Base-by-base conservation (phyloP, 371 early-diverging fungal species). In the Mucor piriformis region DNA sequence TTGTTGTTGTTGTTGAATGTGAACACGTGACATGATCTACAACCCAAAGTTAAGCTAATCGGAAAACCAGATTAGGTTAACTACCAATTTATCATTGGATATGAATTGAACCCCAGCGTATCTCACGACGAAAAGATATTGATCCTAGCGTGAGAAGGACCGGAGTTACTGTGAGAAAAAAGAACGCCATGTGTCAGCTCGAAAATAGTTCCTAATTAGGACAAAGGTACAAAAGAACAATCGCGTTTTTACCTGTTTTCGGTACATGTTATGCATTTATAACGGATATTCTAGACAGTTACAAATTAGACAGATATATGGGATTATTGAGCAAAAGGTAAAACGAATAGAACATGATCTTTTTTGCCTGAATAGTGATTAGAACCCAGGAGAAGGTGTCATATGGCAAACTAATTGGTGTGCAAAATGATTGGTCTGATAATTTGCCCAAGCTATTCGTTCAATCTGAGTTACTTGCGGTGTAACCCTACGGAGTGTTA, bases 141-240 rank as follows among this genome's bases (percentile, higher is more conserved):
- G 49, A 50, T 40, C 56, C 4, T 18, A 55, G 51, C 62, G 62
- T 62, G 62, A 62, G 62, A 62, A 62, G 32, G n/a, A 50, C 27
- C 42, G 38, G 58, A 57, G 50, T 55, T 50, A 57, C 29, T 50
- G 56, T 62, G 62, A 49, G 61, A 61, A 62, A 61, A 44, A 24
- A 6, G 21, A 12, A 15, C 20, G 58, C 58, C 58, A 57, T 57
- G 58, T 57, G 58, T 38, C 35, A 50, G 33, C 32, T 27, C 21
- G 21, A 15, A 49, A 49, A 50, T 21, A 38, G 5, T 27, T 50
- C 49, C 58, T 24, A 37, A 48, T 57, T 23, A 12, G 37, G 54
- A 24, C 24, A 54, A 29, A 42, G 40, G 38, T 52, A 38, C 35
- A 18, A 37, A 54, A 42, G 3, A 42, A 27, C 27, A 24, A 24